Conservation (phyloP, 83 land plant species). For the Thuja plicata region DNA sequence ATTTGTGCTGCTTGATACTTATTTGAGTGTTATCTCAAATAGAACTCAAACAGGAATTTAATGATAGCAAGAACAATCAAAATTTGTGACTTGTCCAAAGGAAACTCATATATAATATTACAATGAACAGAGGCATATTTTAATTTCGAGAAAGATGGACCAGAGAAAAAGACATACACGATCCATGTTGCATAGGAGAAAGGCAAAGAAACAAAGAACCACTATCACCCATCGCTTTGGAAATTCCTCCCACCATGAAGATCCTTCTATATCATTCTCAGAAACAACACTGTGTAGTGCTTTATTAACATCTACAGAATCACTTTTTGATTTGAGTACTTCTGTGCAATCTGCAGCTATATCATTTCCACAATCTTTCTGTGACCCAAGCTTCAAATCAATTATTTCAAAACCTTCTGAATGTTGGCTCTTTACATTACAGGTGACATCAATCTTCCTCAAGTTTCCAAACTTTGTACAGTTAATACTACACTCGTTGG, state of each 20-base stretch:
- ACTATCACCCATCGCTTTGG: constrained; percentile 96
- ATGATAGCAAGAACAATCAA: background rate
- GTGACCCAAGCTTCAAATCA: background rate
- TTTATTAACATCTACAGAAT: constrained; percentile 27
- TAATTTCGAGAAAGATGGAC: background rate
- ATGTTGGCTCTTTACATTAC: constrained; percentile 12
- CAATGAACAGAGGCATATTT: background rate
- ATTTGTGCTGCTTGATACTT: background rate
- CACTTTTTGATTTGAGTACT: constrained; percentile 22
- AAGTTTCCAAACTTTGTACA: constrained; percentile 21
- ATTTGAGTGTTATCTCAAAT: background rate
- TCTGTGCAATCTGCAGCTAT: constrained; percentile 44
- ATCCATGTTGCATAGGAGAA: constrained; percentile 99
- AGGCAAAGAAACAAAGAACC: constrained; percentile 88
- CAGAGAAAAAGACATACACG: constrained; percentile 55
- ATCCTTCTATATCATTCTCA: constrained; percentile 16
- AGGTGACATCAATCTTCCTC: constrained; percentile 23
- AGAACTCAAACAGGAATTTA: background rate
- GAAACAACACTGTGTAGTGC: constrained; percentile 26
- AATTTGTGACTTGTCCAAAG: background rate
- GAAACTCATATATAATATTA: background rate
- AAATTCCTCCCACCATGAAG: constrained; percentile 62
- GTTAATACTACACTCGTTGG: constrained; percentile 4
- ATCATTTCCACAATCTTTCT: constrained; percentile 25
- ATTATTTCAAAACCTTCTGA: constrained; percentile 15